Conservation (phyloP, 345 rosid genomes). For the Balakata baccata region DNA sequence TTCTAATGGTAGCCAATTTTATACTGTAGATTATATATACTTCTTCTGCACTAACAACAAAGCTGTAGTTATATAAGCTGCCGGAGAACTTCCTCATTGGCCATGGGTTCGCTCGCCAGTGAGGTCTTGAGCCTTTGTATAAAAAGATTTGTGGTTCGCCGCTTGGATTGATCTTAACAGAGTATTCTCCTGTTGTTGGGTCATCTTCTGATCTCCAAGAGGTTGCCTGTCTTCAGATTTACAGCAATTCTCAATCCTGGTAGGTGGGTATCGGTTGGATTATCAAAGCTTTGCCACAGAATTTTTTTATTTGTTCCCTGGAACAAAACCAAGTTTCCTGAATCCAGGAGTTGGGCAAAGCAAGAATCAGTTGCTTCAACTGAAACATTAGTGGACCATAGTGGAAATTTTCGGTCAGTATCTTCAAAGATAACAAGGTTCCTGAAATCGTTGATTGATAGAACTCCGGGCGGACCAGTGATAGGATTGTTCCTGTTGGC, state of each 20-base stretch:
- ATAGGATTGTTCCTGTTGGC: conserved; percentile 11
- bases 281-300: conserved; percentile 35
- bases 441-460: conserved; percentile 8
- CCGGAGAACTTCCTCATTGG: neutral
- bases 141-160: neutral
- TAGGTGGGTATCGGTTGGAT: conserved; percentile 10
- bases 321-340: conserved; percentile 27
- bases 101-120: conserved; percentile 14
- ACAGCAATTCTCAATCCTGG: neutral
- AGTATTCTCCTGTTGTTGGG: conserved; percentile 8
- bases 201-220: conserved; percentile 27
- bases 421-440: neutral
- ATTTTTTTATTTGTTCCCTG: neutral
- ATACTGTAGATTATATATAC: neutral
- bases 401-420: neutral
- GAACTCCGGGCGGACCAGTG: conserved; percentile 10
- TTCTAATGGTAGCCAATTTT: neutral
- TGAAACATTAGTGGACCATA: conserved; percentile 5
- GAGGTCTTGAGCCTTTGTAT: neutral
- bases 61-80: neutral
- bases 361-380: neutral
- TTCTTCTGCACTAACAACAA: neutral
- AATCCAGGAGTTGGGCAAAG: conserved; percentile 16
- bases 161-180: neutral
- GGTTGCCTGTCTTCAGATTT: neutral